Evolutionary conservation across 108 stramenopile species (phyloP), one percentile per base, ranked within the genome.

Genomic region (Cyclotella sp.): DNA sequence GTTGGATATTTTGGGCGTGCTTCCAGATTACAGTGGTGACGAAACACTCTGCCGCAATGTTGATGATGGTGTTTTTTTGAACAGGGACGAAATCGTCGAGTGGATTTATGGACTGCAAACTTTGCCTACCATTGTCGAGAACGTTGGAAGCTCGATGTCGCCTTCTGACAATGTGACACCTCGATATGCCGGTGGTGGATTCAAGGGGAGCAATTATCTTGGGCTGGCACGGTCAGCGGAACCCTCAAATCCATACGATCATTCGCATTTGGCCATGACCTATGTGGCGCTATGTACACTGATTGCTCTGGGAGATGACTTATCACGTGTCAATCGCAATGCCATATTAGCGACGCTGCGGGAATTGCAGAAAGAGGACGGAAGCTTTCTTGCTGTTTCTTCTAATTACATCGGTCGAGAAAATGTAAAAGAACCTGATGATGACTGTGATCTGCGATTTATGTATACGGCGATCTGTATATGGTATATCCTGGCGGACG

Each of bases 381-480:
- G 88, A 27, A 87, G 86, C 68, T 87, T 74, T 55, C 46, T 51
- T 18, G 73, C 77, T 0, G 18, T 83, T 19, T 79, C 70, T 61
- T 60, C 58, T 10, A 51, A 47, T 15, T 21, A 49, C 26, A 49
- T 34, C 19, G 30, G 28, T 14, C 51, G 55, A 15, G 26, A 28
- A 57, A n/a, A 58, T 44, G 65, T 65, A 15, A 67, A 70, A 30
- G 62, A 75, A 40, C 51, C 63, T 7, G 81, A 82, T 30, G 73
- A 79, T 57, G 95, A 96, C 70, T 77, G 84, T 58, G 95, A 97
- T 85, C 70, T 96, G 72, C 71, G 97, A 41, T 97, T 97, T 72
- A 62, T 92, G 73, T 97, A 94, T 84, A 94, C 95, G 68, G 97
- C 95, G 45, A 81, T 83, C 63, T 78, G 64, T 27, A 89, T 92